Evolutionary conservation across 306 rosid species (phyloP), one percentile per base, ranked within the genome.

Genomic region (Trifolium repens): DNA sequence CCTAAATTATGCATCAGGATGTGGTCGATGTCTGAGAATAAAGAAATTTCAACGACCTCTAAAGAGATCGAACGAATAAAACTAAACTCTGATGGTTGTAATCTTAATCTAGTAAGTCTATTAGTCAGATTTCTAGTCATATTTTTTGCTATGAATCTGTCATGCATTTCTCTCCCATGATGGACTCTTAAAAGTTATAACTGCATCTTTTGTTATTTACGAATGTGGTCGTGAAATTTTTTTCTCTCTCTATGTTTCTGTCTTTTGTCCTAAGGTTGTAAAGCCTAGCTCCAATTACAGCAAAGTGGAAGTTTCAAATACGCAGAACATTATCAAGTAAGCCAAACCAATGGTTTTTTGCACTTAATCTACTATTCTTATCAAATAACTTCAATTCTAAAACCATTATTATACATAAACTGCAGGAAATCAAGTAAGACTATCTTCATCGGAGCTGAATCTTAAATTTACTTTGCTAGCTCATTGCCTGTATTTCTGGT

Each of bases 381-480:
- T 73, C 34, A 16, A 49, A 62, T 66, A 22, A 67, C 47, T 34
- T 50, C 12, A 53, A 57, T 78, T 64, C 79, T 76, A 70, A 78
- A 66, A 67, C 22, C 70, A 67, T 71, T 79, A 16, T 70, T 76
- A 19, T 69, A 37, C 72, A 46, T 73, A 75, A 68, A 43, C 75
- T 87, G 82, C 81, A 87, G 96, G 92, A 78, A 76, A 78, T 72
- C 72, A 17, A 85, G 91, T 79, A 88, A 87, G 87, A 83, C 80
- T 68, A 74, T 76, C 86, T 40, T 46, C 85, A 67, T 79, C 83
- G 85, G 89, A 86, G 87, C 76, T 77, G 82, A 89, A 73, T 80
- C 80, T 87, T 80, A 80, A 85, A 57, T 81, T 82, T 83, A 80
- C 82, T 30, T 71, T 59, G 74, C 72, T 68, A 9, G 81, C 76